Percentiles rank a stretch among this genome's conserved stretches.
These are phyloP conservation scores for Hsuehochloa calcarea DNA, from an alignment of 176 grass and related monocot genomes.

Conservation along the genomic window DNA sequence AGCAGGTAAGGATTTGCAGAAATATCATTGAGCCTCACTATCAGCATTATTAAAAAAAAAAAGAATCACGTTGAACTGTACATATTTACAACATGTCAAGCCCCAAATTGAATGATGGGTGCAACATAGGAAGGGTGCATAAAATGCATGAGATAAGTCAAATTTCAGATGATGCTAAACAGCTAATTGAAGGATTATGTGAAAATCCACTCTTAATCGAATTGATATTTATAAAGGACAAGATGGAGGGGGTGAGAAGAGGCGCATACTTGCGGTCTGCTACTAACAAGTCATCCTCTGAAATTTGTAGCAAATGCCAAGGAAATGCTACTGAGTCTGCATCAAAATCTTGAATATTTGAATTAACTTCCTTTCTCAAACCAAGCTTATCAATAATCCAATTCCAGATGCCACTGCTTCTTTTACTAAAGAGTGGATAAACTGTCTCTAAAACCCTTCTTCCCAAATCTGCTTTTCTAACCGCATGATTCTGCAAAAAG, in stretches of 20 bases:
- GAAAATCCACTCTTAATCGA: background rate
- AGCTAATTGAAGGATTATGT: background rate
- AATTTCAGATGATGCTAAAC: background rate
- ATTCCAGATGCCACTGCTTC: constrained; percentile 55
- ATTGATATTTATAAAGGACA: constrained; percentile 3
- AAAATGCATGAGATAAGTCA: background rate
- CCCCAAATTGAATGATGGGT: background rate
- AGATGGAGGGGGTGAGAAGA: constrained; percentile 8
- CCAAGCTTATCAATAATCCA: constrained; percentile 90
- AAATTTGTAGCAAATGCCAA: constrained; percentile 70
- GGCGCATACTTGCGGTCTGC: constrained; percentile 53
- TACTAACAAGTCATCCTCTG: constrained; percentile 64
- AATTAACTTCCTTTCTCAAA: constrained; percentile 50
- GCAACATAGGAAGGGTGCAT: background rate
- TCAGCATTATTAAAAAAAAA: constrained; percentile 5
- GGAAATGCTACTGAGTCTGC: constrained; percentile 51
- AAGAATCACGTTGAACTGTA: background rate
- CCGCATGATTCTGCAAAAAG: constrained; percentile 66
- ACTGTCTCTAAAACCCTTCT: constrained; percentile 54
- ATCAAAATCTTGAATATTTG: constrained; percentile 42
- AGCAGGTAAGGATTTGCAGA: background rate
- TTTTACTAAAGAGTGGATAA: constrained; percentile 60
- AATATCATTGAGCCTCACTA: constrained; percentile 3
- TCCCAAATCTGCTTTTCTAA: constrained; percentile 84
- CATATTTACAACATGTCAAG: constrained; percentile 14